Evolutionary conservation across 1,139 yeast species (phyloP), one percentile per base, ranked within the genome.

Genomic region (Yamadazyma sp.): DNA sequence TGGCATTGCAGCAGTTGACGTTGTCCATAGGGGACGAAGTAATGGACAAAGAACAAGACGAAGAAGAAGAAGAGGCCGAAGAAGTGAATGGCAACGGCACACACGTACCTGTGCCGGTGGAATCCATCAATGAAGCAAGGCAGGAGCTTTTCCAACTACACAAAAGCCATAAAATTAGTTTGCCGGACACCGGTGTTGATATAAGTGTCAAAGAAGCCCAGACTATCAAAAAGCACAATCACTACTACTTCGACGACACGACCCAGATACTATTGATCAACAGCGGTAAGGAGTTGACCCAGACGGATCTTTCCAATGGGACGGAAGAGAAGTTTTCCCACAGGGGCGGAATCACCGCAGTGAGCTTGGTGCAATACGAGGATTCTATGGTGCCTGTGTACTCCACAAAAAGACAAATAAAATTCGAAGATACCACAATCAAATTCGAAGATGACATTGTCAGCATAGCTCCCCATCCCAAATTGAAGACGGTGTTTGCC

Each of bases 1-100:
- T 56, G 5, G 87, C 87, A 1, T 64, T 87, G 44, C 74, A 75
- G 38, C 67, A 79, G 43, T 59, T 78, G 33, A 58, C 76, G 0
- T 45, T 50, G 6, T 56, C 69, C 11, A 44, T 75, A 31, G 40
- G 44, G 15, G 40, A 34, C 26, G 43, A 37, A 25, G 34, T 18
- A 23, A 26, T 26, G 37, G 32, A n/a, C 18, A 37, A n/a, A 25
- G 36, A 11, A 24, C 31, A 18, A 11, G 26, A 22, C 18, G 10
- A 30, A 18, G 44, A 33, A 17, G 28, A 28, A 18, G 38, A 37
- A 15, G 20, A 28, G 37, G 22, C 26, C 8, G 33, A 31, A 16
- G 39, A 34, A 6, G 22, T 8, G 8, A 20, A 20, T 20, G 22
- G 22, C 22, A 20, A 20, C 22, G 22, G 22, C 5, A 8, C 5